Percentiles rank a stretch among this genome's conserved stretches.
phyloP scores from a whole-genome alignment of 2,329 filamentous ascomycete species.

The Sodiomyces alkalinus region DNA sequence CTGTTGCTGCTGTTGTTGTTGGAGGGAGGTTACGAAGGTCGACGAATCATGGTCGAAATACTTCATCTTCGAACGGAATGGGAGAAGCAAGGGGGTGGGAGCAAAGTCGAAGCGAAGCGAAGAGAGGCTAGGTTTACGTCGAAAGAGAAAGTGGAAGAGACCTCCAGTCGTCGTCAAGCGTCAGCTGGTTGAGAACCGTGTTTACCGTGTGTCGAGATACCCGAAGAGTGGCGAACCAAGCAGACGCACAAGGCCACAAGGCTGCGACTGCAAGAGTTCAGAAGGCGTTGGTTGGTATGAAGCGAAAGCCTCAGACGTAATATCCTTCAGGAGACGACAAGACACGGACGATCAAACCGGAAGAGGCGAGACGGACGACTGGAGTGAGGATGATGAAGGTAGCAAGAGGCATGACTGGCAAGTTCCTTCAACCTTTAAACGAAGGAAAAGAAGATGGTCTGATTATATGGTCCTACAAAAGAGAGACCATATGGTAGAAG shows the following conservation, averaged over 20 bases:
- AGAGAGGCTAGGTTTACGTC: conserved; percentile 8
- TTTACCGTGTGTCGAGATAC: conserved; percentile 17
- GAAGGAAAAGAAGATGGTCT: conserved; percentile 10
- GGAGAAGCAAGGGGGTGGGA: conserved; percentile 1
- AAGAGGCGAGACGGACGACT: conserved; percentile 49
- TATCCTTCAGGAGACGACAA: conserved; percentile 27
- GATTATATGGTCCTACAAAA: conserved; percentile 17
- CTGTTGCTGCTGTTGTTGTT: conserved; percentile 34
- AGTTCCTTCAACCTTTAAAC: conserved; percentile 15
- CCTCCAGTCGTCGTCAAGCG: conserved; percentile 20
- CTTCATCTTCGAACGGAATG: conserved; percentile 36
- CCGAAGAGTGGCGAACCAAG: conserved; percentile 21
- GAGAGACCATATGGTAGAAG: conserved; percentile 14
- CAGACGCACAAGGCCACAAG: conserved; percentile 22
- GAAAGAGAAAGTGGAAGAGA: too few species aligned
- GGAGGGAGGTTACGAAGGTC: conserved; percentile 27
- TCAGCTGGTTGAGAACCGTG: conserved; percentile 17
- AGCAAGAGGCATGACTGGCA: conserved; percentile 43
- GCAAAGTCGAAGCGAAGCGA: conserved; percentile 1
- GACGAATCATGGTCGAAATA: conserved; percentile 36
- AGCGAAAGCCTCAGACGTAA: conserved; percentile 25
- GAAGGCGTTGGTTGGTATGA: conserved; percentile 25
- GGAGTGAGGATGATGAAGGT: conserved; percentile 29
- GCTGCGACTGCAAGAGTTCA: conserved; percentile 21
- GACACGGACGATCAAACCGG: conserved; percentile 43